Evolutionary conservation across 2,329 filamentous ascomycete species (phyloP).

Genomic region (Clarireedia homoeocarpa): DNA sequence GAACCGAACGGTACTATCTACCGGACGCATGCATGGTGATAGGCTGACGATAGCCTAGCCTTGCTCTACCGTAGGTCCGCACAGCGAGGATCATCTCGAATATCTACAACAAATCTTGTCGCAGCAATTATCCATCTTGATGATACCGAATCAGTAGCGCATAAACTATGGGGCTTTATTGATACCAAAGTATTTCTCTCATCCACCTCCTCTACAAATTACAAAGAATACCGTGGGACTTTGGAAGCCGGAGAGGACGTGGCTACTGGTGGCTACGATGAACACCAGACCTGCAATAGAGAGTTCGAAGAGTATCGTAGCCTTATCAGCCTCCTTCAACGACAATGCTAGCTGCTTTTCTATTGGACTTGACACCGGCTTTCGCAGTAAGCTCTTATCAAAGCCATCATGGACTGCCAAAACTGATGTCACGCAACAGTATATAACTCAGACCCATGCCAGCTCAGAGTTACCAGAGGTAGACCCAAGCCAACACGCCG

Average conservation of each 20-base stretch:
- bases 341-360: constrained; percentile 77
- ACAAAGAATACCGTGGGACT: too few relatives aligned
- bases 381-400: constrained; percentile 56
- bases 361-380: constrained; percentile 78
- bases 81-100: not conserved
- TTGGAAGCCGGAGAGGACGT: too few relatives aligned
- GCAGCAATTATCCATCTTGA: not conserved
- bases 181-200: too few relatives aligned
- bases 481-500: constrained; percentile 14
- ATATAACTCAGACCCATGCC: constrained; percentile 64
- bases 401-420: not conserved
- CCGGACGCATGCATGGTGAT: too few relatives aligned
- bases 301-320: constrained; percentile 62
- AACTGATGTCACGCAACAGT: constrained; percentile 39
- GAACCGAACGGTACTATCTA: too few relatives aligned
- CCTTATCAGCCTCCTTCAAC: constrained; percentile 81
- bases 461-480: constrained; percentile 58
- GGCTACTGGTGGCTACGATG: constrained; percentile 45
- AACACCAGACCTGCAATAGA: constrained; percentile 85
- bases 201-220: too few relatives aligned
- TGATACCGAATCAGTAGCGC: not conserved
- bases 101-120: not conserved
- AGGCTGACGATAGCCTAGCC: too few relatives aligned
- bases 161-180: not conserved
- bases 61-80: not conserved